Evolutionary conservation across 2,329 filamentous ascomycete species (phyloP), one percentile per base, ranked within the genome.

Genomic region (Pestalotiopsis sp.): DNA sequence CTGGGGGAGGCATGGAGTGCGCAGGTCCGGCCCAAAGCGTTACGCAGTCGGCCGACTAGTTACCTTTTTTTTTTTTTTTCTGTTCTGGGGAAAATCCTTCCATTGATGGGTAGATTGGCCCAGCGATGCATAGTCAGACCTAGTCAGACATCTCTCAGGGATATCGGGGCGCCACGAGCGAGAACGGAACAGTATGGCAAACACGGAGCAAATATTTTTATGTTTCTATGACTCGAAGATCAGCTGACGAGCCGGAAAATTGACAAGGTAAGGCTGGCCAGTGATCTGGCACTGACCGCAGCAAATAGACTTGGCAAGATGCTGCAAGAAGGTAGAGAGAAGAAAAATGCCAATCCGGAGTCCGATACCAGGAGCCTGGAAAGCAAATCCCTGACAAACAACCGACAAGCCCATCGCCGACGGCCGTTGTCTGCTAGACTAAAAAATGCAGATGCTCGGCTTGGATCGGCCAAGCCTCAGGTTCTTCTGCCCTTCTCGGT

Each of bases 401-500:
- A 52, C 20, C 25, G 31, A 25, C 23, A 17, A 36, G 27, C 23
- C 27, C 57, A n/a, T 41, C n/a, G 60, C 27, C 60, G 38, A 60
- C 57, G 57, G 31, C 57, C 25, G n/a, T 38, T 60, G 57, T 7
- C 13, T 23, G 31, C 23, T 60, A 23, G 7, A 36, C 31, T 36
- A 36, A 31, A 31, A 36, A 36, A 36, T 23, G 57, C 25, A 31
- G 12, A 27, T 41, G 45, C 40, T 57, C 64, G 64, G 64, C 64
- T 66, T 57, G 64, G 40, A 57, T 66, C 64, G 64, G 64, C 45
- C 64, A 31, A 66, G 52, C 64, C 25, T 58, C 27, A 38, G 17
- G 23, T 31, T 49, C 40, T 31, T 52, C 31, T 36, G 31, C 31
- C 31, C 31, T 38, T 14, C 60, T 52, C 45, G n/a, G 45, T 52